A percentile compares a stretch with the other conserved stretches of the same genome.
phyloP scores from a whole-genome alignment of 2,329 filamentous ascomycete genomes.

The Alternaria sp. region DNA sequence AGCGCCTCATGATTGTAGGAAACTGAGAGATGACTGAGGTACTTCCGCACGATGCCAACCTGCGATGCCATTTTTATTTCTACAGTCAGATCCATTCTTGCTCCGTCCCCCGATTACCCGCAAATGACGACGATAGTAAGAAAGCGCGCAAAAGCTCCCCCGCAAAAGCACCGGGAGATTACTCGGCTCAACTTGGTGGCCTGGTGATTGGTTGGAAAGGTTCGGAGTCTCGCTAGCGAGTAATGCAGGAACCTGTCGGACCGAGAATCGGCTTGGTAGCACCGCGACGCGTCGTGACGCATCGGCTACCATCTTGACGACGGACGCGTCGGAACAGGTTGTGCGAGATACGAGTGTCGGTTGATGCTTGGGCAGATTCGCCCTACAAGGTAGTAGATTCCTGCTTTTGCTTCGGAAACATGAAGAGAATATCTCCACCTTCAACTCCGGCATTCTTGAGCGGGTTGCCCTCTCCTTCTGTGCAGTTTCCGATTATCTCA shows the following conservation, averaged over 20 bases:
- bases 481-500: conserved; percentile 39
- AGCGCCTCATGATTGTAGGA: conserved; percentile 5
- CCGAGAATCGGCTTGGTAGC: background rate
- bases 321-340: background rate
- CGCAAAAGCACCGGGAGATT: conserved; percentile 4
- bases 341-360: background rate
- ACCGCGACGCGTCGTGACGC: background rate
- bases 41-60: background rate
- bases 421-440: conserved; percentile 46
- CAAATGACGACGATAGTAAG: conserved; percentile 8
- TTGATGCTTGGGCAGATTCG: background rate
- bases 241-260: background rate
- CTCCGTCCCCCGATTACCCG: background rate
- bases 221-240: background rate
- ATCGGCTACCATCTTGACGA: background rate
- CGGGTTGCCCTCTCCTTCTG: conserved; percentile 43
- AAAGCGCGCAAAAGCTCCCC: conserved; percentile 2
- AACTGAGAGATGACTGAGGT: background rate
- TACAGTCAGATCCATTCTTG: background rate
- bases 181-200: background rate
- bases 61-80: conserved; percentile 2
- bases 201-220: background rate
- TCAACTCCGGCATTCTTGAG: conserved; percentile 26
- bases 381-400: background rate
- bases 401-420: conserved; percentile 16